Conservation (phyloP, 495 filamentous ascomycete species). For the Aspergillus saccharolyticus region DNA sequence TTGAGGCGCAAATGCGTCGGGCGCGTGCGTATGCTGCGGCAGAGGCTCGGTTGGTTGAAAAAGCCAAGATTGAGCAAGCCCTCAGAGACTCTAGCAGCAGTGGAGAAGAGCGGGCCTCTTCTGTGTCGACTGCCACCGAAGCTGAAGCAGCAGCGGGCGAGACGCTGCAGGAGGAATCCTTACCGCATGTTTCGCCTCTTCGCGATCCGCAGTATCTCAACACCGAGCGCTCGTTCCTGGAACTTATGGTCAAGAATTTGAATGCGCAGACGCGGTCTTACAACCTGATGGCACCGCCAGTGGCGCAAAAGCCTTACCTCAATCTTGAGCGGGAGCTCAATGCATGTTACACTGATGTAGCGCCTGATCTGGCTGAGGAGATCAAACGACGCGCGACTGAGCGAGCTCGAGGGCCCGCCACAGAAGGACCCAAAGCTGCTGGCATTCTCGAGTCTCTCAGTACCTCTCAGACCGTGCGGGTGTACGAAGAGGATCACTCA, state of each 20-base stretch:
- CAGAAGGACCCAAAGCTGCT: constrained; percentile 28
- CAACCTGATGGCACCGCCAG: constrained; percentile 87
- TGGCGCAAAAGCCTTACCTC: constrained; percentile 93
- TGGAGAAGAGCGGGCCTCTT: constrained; percentile 2
- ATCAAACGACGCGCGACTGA: constrained; percentile 64
- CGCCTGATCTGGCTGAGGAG: constrained; percentile 63
- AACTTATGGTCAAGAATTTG: constrained; percentile 70
- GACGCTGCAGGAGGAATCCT: constrained; percentile 13
- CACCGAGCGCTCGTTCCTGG: constrained; percentile 71
- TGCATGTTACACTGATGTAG: constrained; percentile 78
- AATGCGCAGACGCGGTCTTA: constrained; percentile 82
- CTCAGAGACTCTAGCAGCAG: constrained; percentile 20
- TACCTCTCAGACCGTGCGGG: constrained; percentile 45
- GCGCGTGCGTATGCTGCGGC: constrained; percentile 71
- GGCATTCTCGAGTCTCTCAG: constrained; percentile 51
- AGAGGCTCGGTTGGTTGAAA: constrained; percentile 51
- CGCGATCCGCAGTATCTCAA: constrained; percentile 50
- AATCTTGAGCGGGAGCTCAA: constrained; percentile 76
- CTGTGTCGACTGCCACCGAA: neutral
- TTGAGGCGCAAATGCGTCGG: constrained; percentile 69
- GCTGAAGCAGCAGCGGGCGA: constrained; percentile 1
- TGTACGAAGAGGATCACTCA: constrained; percentile 67
- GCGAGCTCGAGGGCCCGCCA: constrained; percentile 38
- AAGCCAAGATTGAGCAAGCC: constrained; percentile 41
- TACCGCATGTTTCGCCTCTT: constrained; percentile 38